Conservation (phyloP, 331 rosid genomes). For the Quercus phellos region DNA sequence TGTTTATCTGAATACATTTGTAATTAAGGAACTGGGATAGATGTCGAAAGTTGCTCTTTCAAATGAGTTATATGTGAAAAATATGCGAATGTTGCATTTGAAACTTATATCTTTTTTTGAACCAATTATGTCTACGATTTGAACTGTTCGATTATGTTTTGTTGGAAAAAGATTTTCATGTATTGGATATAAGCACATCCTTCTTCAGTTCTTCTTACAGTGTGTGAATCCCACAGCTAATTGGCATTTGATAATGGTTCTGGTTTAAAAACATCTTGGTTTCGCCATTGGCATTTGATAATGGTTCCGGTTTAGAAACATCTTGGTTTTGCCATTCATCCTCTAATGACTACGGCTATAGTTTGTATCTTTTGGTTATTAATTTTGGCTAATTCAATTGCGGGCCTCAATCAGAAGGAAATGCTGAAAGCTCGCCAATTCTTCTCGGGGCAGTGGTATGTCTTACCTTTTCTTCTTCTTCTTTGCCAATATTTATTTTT, state of each 20-base stretch:
- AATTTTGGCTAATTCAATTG: neutral
- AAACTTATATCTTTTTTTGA: neutral
- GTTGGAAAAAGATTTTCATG: neutral
- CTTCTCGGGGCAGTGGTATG: neutral
- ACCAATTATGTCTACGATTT: neutral
- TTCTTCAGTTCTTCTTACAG: no score
- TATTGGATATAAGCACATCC: no score
- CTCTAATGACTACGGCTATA: neutral
- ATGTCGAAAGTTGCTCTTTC: neutral
- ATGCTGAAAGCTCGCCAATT: neutral
- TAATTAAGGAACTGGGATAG: neutral
- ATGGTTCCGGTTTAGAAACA: neutral
- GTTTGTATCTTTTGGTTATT: neutral
- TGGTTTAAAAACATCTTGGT: neutral
- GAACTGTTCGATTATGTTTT: neutral
- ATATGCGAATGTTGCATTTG: neutral
- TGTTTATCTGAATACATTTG: slow-evolving; percentile 3
- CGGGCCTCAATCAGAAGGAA: neutral
- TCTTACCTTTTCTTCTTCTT: neutral
- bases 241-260: no score
- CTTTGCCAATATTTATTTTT: neutral
- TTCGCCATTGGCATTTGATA: neutral
- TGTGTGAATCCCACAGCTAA: no score
- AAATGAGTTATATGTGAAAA: neutral
- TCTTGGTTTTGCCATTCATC: neutral